Evolutionary conservation across 2,329 filamentous ascomycete genomes (phyloP).

Genomic region (Botrytis cinerea): DNA sequence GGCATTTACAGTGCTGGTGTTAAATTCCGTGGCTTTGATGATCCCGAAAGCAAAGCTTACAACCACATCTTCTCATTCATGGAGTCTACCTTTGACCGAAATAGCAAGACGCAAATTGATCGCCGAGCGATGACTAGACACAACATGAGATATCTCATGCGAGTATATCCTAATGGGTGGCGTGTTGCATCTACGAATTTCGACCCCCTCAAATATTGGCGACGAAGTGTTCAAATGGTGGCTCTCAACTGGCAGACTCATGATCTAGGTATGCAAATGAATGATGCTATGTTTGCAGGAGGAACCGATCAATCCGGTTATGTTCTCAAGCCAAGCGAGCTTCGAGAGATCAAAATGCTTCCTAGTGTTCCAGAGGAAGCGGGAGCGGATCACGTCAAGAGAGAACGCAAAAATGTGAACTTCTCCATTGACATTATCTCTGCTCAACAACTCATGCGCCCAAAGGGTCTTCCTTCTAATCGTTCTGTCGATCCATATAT

Average conservation of each 20-base stretch:
- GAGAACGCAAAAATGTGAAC: conserved; percentile 77
- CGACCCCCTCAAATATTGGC: conserved; percentile 90
- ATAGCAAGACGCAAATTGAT: conserved; percentile 72
- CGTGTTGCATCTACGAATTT: conserved; percentile 91
- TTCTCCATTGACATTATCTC: conserved; percentile 90
- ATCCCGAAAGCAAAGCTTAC: conserved; percentile 76
- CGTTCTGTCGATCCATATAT: conserved; percentile 88
- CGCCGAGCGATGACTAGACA: conserved; percentile 83
- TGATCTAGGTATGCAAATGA: conserved; percentile 92
- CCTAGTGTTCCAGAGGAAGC: conserved; percentile 54
- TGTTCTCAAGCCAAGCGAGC: conserved; percentile 85
- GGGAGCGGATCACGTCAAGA: conserved; percentile 58
- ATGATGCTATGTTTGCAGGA: conserved; percentile 95
- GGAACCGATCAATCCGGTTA: conserved; percentile 87
- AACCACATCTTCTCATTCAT: conserved; percentile 97
- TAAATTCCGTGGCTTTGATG: conserved; percentile 81
- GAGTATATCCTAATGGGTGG: conserved; percentile 84
- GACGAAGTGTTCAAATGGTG: conserved; percentile 94
- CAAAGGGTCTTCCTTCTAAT: conserved; percentile 69
- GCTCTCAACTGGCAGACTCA: conserved; percentile 99
- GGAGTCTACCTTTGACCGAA: conserved; percentile 81
- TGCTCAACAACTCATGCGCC: conserved; percentile 89
- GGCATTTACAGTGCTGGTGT: conserved; percentile 75
- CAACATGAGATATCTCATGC: conserved; percentile 89
- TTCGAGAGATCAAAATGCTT: conserved; percentile 69